Conservation (phyloP, 2,329 filamentous ascomycete genomes). For the Escovopsis sp. region DNA sequence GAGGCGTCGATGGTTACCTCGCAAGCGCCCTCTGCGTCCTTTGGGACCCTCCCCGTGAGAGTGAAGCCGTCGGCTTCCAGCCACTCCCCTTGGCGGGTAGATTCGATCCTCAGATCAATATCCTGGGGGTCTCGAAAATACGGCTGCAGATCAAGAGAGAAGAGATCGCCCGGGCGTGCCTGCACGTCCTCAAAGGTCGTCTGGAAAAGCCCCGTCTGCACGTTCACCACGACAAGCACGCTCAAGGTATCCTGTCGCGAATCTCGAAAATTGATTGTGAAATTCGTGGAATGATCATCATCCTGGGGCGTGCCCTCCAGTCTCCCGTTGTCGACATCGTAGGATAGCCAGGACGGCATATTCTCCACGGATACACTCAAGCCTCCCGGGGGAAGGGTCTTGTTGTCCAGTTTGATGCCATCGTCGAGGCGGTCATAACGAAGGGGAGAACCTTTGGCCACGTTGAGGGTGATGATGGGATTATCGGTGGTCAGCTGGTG, state of each 20-base stretch:
- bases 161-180: conserved; percentile 24
- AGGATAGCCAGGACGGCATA: conserved; percentile 53
- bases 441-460: conserved; percentile 36
- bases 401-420: conserved; percentile 43
- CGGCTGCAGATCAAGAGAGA: conserved; percentile 27
- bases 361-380: conserved; percentile 36
- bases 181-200: conserved; percentile 25
- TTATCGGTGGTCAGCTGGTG: conserved; percentile 54
- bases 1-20: conserved; percentile 17
- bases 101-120: conserved; percentile 21
- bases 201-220: conserved; percentile 25
- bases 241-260: conserved; percentile 43
- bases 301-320: conserved; percentile 50
- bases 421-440: conserved; percentile 35
- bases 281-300: conserved; percentile 43
- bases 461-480: conserved; percentile 40
- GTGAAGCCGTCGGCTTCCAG: conserved; percentile 24
- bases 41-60: conserved; percentile 27
- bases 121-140: conserved; percentile 27
- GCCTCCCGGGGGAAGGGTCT: conserved; percentile 31
- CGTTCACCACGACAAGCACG: conserved; percentile 31
- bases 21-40: conserved; percentile 17
- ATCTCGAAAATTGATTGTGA: conserved; percentile 48
- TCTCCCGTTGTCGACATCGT: conserved; percentile 46
- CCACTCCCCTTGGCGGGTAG: conserved; percentile 27